Evolutionary conservation across 176 grass and related monocot species (phyloP).

Genomic region (Olyra latifolia): DNA sequence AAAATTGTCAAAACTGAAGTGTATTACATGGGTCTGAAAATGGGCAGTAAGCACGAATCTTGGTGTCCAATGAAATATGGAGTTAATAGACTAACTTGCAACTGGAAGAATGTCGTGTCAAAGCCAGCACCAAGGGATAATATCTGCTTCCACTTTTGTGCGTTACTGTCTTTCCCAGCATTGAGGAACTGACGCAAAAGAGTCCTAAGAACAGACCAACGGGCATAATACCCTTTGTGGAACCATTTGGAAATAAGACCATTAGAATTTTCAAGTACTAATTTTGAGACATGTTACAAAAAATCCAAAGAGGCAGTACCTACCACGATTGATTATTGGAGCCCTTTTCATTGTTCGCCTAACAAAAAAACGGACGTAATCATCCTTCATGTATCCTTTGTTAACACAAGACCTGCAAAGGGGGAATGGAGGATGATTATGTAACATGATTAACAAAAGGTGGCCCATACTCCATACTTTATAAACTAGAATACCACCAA

Average conservation of each 20-base stretch:
- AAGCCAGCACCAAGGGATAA: slow-evolving; percentile 94
- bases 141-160: slow-evolving; percentile 69
- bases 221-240: slow-evolving; percentile 78
- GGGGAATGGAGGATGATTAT: slow-evolving; percentile 22
- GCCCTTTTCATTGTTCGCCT: slow-evolving; percentile 73
- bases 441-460: not conserved
- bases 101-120: slow-evolving; percentile 92
- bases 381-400: slow-evolving; percentile 99
- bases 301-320: not conserved
- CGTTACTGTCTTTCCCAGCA: slow-evolving; percentile 34
- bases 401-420: slow-evolving; percentile 80
- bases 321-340: slow-evolving; percentile 92
- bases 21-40: not conserved
- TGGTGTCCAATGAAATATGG: not conserved
- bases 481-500: not conserved
- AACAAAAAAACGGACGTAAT: slow-evolving; percentile 86
- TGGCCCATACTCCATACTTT: not conserved
- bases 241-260: slow-evolving; percentile 12
- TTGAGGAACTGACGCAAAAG: slow-evolving; percentile 75
- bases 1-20: not conserved
- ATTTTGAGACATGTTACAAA: not conserved
- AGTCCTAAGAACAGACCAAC: slow-evolving; percentile 85
- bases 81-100: slow-evolving; percentile 58
- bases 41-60: not conserved
- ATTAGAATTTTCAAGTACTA: not conserved